A percentile compares a stretch with the other conserved stretches of the same genome.
These are phyloP conservation scores for Phalaenopsis aphrodite DNA, from an alignment of 106 monocot species.

Conservation along the genomic window DNA sequence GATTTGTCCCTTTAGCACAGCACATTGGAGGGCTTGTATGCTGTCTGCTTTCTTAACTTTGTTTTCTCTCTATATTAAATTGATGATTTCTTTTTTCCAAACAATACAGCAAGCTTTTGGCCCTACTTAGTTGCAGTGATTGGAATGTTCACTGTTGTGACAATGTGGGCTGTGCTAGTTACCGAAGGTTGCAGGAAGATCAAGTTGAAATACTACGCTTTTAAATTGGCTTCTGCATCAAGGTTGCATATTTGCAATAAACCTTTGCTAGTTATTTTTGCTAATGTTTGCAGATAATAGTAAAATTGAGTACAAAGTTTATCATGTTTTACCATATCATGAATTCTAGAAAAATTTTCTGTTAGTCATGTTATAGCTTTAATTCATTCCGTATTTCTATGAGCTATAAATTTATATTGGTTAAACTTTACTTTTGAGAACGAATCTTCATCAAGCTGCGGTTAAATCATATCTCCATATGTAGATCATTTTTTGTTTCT, in stretches of 20 bases:
- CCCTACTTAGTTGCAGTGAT: conserved; percentile 52
- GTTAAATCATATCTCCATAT: background rate
- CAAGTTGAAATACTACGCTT: conserved; percentile 91
- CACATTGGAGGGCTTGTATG: background rate
- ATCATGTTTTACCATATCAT: background rate
- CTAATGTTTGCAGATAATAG: background rate
- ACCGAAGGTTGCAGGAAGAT: conserved; percentile 98
- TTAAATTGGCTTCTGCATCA: conserved; percentile 85
- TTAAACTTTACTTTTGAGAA: background rate
- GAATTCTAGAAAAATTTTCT: background rate
- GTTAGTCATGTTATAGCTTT: background rate
- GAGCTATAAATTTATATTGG: background rate
- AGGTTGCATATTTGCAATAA: conserved; percentile 30
- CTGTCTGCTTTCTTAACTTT: background rate
- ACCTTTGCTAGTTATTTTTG: background rate
- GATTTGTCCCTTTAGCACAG: background rate
- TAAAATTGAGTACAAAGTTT: background rate
- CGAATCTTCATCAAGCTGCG: background rate
- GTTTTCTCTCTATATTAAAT: background rate
- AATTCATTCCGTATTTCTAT: background rate
- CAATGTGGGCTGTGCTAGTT: conserved; percentile 97
- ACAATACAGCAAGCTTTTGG: conserved; percentile 43
- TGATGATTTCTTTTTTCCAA: conserved; percentile 30
- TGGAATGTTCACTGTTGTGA: conserved; percentile 78
- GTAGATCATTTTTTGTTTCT: background rate